Conservation (phyloP, 352 stramenopile genomes). For the Phytophthora tentaculata region DNA sequence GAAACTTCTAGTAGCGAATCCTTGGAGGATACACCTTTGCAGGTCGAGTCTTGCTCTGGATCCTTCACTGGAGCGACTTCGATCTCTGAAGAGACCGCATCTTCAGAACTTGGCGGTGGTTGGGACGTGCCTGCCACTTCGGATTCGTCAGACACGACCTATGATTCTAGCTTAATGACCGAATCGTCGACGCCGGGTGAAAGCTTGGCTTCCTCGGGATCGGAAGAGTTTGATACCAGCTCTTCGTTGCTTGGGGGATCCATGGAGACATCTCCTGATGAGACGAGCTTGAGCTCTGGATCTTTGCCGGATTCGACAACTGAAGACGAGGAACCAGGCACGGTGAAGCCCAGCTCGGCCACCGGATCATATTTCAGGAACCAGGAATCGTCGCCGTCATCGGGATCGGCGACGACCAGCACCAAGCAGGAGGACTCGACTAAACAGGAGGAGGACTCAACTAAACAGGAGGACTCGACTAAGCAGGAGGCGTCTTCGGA, state of each 20-base stretch:
- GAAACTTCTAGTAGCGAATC: conserved; percentile 1
- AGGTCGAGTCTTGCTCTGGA: conserved; percentile 14
- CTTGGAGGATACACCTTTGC: conserved; percentile 6
- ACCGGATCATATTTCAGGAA: conserved; percentile 43
- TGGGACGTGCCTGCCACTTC: conserved; percentile 2
- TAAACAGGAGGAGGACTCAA: conserved; percentile 3
- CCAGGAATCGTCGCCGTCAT: conserved; percentile 27
- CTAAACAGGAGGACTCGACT: conserved; percentile 6
- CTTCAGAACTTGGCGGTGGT: conserved; percentile 12
- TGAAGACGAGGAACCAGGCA: conserved; percentile 23
- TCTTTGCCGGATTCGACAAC: not conserved
- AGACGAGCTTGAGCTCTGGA: not conserved
- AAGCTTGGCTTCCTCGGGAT: not conserved
- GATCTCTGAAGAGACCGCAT: conserved; percentile 3
- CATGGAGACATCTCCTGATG: too few relatives aligned
- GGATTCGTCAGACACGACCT: not conserved
- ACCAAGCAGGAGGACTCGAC: conserved; percentile 2
- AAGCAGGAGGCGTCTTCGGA: conserved; percentile 13
- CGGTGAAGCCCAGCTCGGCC: conserved; percentile 44
- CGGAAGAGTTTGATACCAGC: conserved; percentile 1
- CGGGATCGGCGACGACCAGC: conserved; percentile 12
- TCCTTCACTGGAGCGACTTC: conserved; percentile 15
- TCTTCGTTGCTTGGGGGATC: not conserved
- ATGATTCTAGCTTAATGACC: not conserved
- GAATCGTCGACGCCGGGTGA: not conserved